Evolutionary conservation across 768 basidiomycete genomes (phyloP), one percentile per base, ranked within the genome.

Genomic region (Calvatia gigantea): DNA sequence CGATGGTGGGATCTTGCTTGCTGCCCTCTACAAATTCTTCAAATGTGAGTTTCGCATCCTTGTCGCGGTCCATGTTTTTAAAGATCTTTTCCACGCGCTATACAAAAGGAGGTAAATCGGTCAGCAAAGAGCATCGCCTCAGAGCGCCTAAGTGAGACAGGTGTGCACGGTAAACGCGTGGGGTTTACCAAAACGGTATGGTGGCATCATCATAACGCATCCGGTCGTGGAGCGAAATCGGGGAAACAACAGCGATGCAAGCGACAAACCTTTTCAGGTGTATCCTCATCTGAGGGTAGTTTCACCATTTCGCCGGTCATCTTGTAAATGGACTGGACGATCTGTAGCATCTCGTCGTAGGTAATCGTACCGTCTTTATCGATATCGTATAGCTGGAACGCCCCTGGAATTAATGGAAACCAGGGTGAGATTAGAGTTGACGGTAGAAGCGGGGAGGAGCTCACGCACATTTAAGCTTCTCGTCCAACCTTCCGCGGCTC

Each of bases 231-330:
- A 21, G 21, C 33, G 51, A 53, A 57, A 44, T 25, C 51, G 47
- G 32, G 41, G 43, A 12, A 45, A 35, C 12, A 31, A 29, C 33
- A 25, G 58, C 38, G 32, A 55, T 33, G n/a, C 49, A 50, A 45
- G 42, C 50, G 32, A 28, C 71, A 51, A 63, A 85, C 95, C 91
- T 98, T 99, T 73, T 98, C 94, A 1, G 97, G 96, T n/a, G 97
- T 99, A 74, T 98, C 95, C 73, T 99, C 97, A 68, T 98, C 97
- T 37, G 87, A 78, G n/a, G 97, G 95, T 19, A 98, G 83, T 69
- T 94, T 95, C 60, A 98, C 96, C 95, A 98, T 98, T 71, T 95
- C 87, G 17, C 97, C 97, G 3, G 97, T 98, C 97, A 99, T 98
- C 83, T 96, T 98, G 81, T 98, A 99, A 75, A 99, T 99, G 42